A percentile compares a stretch with the other conserved stretches of the same genome.
phyloP scores from a whole-genome alignment of 2,329 filamentous ascomycete genomes.

The Coniochaeta sp. region DNA sequence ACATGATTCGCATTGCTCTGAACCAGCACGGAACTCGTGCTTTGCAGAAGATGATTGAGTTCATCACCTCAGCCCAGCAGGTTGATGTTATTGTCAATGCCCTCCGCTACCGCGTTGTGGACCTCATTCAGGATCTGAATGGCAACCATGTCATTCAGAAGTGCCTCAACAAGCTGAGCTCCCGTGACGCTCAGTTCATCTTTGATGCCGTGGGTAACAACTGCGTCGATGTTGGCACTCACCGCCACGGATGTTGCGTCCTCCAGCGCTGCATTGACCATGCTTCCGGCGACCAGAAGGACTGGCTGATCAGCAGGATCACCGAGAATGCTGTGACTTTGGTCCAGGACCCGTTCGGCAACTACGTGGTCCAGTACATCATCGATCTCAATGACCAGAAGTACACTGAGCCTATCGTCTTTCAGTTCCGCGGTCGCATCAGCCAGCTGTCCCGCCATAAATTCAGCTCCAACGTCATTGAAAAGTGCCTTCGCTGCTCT shows the following conservation, averaged over 20 bases:
- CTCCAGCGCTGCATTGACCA: conserved; percentile 98
- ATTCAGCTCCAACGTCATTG: conserved; percentile 98
- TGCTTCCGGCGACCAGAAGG: conserved; percentile 82
- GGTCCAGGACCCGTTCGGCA: conserved; percentile 95
- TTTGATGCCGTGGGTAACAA: conserved; percentile 86
- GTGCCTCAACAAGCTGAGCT: conserved; percentile 87
- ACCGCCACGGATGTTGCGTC: conserved; percentile 96
- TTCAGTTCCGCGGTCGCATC: conserved; percentile 68
- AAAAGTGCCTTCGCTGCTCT: conserved; percentile 88
- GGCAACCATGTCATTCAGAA: conserved; percentile 99
- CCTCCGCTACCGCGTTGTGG: conserved; percentile 76
- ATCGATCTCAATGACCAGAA: conserved; percentile 81
- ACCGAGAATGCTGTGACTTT: conserved; percentile 81
- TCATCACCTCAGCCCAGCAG: conserved; percentile 79
- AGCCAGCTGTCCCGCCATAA: conserved; percentile 82
- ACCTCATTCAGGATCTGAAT: conserved; percentile 94
- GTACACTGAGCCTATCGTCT: conserved; percentile 85
- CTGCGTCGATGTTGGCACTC: conserved; percentile 87
- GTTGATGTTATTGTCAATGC: conserved; percentile 82
- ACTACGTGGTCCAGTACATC: conserved; percentile 98
- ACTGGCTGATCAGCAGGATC: conserved; percentile 78
- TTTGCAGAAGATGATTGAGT: conserved; percentile 99
- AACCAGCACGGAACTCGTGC: conserved; percentile 97
- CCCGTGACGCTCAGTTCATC: conserved; percentile 87
- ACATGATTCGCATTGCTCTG: conserved; percentile 87